Base-by-base conservation (phyloP, 2,329 filamentous ascomycete genomes). In the Trichoderma polysporum region DNA sequence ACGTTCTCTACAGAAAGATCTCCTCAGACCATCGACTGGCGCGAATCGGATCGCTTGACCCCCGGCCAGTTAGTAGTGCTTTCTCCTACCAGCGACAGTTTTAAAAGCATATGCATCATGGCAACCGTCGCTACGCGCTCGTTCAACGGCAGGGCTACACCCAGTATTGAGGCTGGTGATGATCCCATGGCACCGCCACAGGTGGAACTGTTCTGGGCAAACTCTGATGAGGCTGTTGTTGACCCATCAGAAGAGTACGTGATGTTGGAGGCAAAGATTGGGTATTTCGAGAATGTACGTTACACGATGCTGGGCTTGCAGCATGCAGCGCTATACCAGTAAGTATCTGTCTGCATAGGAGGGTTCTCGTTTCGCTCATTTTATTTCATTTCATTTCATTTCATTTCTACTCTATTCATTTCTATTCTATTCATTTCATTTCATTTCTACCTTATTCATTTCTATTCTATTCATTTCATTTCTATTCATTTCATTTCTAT, bases 271-370 rank as follows among this genome's bases (percentile, higher is more conserved):
- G 85, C 90, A 1, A 85, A 89, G 3, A 77, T 78, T 0, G 89
- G 91, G 0, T 97, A 93, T 74, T 97, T 88, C 69, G 94, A 97
- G 76, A 87, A 91, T 0, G 84, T 87, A 41, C 85, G 91, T 0
- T 88, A 97, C 74, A 90, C 89, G 0, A 82, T 97, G 74, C 80
- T 86, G 15, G 90, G 91, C 0, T 78, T 97, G 1, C 92, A 97
- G 66, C 79, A 79, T 82, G 88, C 78, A 75, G 78, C 78, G 2
- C 63, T 61, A 85, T 78, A 83, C 78, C 76, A 68, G 88, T 91
- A 77, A 78, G 79, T 77, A 81, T 70, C 75, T 67, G n/a, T n/a
- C n/a, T n/a, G n/a, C n/a, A n/a, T n/a, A n/a, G n/a, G n/a, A n/a
- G n/a, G n/a, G n/a, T n/a, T 25, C 13, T 22, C 4, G 13, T 50